phyloP scores from a whole-genome alignment of 2,329 filamentous ascomycete genomes.

The Lasiodiplodia sp. region DNA sequence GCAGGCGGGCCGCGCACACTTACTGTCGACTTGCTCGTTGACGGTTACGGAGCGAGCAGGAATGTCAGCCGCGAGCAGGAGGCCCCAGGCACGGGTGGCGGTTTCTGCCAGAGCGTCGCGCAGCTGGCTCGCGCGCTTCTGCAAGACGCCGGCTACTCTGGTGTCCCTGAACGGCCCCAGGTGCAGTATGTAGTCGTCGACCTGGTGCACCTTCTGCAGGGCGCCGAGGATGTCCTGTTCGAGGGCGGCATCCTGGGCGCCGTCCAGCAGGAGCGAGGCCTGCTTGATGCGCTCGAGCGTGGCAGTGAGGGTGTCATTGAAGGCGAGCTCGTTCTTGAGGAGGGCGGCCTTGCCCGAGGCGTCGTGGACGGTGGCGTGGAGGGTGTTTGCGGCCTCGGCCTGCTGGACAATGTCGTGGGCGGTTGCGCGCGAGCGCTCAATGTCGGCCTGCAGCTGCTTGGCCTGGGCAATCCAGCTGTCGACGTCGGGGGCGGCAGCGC shows the following conservation, averaged over 20 bases:
- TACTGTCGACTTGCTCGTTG: constrained; percentile 60
- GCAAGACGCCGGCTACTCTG: constrained; percentile 69
- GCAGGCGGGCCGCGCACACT: constrained; percentile 29
- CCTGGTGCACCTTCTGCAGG: constrained; percentile 57
- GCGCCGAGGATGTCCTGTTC: constrained; percentile 55
- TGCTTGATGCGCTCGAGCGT: constrained; percentile 60
- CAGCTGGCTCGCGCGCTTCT: constrained; percentile 70
- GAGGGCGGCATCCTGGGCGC: constrained; percentile 54
- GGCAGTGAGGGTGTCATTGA: constrained; percentile 61
- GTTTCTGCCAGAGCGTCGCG: constrained; percentile 70
- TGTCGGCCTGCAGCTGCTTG: constrained; percentile 83
- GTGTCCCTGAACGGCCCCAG: constrained; percentile 69
- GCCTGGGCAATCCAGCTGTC: constrained; percentile 87
- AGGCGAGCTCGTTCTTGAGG: constrained; percentile 65
- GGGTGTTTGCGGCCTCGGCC: constrained; percentile 71
- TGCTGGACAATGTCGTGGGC: constrained; percentile 82
- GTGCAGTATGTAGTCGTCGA: constrained; percentile 62
- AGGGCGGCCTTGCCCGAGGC: constrained; percentile 62
- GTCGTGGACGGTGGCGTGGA: constrained; percentile 71
- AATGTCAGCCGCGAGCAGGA: constrained; percentile 69
- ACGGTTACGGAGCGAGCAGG: constrained; percentile 65
- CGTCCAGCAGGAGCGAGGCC: constrained; percentile 58
- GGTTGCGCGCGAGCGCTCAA: constrained; percentile 78
- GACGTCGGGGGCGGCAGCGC: constrained; percentile 78
- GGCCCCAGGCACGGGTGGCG: constrained; percentile 74